Conservation (phyloP, 352 stramenopile species). For the Globisporangium yorkense region DNA sequence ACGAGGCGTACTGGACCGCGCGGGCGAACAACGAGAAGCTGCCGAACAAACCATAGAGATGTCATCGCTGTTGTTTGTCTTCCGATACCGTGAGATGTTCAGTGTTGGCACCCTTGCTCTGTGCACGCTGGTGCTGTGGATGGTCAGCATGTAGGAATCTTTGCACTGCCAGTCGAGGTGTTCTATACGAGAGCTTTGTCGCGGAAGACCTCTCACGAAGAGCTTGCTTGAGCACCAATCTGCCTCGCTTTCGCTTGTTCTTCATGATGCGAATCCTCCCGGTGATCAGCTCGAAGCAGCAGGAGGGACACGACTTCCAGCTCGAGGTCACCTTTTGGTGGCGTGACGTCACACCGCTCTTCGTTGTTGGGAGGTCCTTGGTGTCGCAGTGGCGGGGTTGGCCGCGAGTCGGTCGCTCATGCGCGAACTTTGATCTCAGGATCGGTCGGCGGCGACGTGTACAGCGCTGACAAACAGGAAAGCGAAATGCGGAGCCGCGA, state of each 20-base stretch:
- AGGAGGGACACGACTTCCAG: no score
- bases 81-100: not conserved
- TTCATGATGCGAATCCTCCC: no score
- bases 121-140: not conserved
- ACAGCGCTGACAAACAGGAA: not conserved
- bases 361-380: no score
- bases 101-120: not conserved
- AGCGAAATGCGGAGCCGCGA: not conserved
- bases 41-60: not conserved
- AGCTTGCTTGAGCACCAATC: no score
- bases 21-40: constrained; percentile 46
- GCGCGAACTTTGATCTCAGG: not conserved
- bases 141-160: not conserved
- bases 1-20: constrained; percentile 32
- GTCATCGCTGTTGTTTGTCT: not conserved
- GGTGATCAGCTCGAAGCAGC: no score
- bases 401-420: not conserved
- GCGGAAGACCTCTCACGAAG: no score
- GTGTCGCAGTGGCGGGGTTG: not conserved
- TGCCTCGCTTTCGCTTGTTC: no score
- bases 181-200: no score
- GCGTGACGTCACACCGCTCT: no score
- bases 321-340: no score
- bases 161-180: no score
- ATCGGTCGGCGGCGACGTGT: not conserved